Conservation (phyloP, 139 green algal species). For the Gonium pectorale region DNA sequence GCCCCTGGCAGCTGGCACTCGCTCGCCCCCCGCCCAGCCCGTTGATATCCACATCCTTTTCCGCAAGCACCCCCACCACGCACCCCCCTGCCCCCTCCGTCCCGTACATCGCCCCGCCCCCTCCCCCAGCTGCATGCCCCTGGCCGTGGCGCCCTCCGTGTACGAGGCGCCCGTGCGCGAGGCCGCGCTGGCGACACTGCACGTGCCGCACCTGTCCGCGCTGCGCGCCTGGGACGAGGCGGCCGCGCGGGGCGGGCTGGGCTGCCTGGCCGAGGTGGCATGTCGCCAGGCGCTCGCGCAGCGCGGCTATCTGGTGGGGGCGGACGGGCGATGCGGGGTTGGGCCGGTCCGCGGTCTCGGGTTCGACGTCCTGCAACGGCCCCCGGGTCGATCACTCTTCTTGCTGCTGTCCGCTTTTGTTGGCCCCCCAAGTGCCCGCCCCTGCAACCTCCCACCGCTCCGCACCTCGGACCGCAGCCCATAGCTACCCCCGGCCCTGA, state of each 20-base stretch:
- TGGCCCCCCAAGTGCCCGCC: neutral
- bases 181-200: neutral
- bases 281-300: conserved; percentile 32
- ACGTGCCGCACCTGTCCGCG: neutral
- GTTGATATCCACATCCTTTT: neutral
- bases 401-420: too few species aligned
- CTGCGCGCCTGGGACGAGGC: conserved; percentile 1
- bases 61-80: too few species aligned
- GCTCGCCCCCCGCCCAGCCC: too few species aligned
- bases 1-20: too few species aligned
- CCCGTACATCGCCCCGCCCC: neutral
- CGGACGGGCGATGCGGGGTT: too few species aligned
- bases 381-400: too few species aligned
- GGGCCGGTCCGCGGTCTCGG: too few species aligned
- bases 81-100: too few species aligned
- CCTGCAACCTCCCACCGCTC: neutral
- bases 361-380: too few species aligned
- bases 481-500: too few species aligned
- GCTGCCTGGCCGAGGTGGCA: neutral
- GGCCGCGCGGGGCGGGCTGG: neutral
- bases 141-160: neutral
- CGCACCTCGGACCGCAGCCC: too few species aligned
- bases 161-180: conserved; percentile 3
- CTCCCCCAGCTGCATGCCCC: neutral
- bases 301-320: conserved; percentile 11